These are phyloP conservation scores for Aspergillus affinis DNA, from an alignment of 495 filamentous ascomycete genomes.

Conservation along the genomic window DNA sequence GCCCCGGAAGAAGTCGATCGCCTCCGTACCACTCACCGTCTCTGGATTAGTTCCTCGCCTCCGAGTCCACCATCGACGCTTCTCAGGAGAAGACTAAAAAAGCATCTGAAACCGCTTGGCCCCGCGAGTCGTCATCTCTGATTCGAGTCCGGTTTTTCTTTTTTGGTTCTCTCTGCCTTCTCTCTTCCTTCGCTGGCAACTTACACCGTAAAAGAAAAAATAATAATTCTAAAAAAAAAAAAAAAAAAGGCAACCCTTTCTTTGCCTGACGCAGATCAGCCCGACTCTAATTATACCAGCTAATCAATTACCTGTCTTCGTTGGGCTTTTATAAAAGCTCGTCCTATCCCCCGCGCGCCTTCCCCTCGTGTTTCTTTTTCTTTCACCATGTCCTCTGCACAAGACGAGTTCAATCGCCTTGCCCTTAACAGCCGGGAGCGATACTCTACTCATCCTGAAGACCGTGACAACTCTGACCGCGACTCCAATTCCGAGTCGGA, in stretches of 20 bases:
- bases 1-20: slow-evolving; percentile 10
- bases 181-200: not conserved
- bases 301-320: not conserved
- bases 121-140: not conserved
- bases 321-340: slow-evolving; percentile 18
- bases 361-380: slow-evolving; percentile 9
- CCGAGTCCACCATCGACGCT: not conserved
- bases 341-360: slow-evolving; percentile 10
- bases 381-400: slow-evolving; percentile 65
- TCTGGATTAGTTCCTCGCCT: slow-evolving; percentile 6
- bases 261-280: not conserved
- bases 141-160: not conserved
- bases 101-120: slow-evolving; percentile 3
- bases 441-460: slow-evolving; percentile 57
- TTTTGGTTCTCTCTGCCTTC: not conserved
- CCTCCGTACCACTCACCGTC: slow-evolving; percentile 1
- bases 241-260: not conserved
- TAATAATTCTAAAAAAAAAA: not conserved
- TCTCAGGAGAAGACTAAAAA: not conserved
- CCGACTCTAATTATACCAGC: slow-evolving; percentile 4
- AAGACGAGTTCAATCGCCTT: slow-evolving; percentile 82
- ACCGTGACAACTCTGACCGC: slow-evolving; percentile 52
- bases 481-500: slow-evolving; percentile 48
- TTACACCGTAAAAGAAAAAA: too few species aligned
- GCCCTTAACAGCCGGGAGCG: slow-evolving; percentile 55